Evolutionary conservation across 257 asterid genomes (phyloP), one percentile per base, ranked within the genome.

Genomic region (Plantago major): DNA sequence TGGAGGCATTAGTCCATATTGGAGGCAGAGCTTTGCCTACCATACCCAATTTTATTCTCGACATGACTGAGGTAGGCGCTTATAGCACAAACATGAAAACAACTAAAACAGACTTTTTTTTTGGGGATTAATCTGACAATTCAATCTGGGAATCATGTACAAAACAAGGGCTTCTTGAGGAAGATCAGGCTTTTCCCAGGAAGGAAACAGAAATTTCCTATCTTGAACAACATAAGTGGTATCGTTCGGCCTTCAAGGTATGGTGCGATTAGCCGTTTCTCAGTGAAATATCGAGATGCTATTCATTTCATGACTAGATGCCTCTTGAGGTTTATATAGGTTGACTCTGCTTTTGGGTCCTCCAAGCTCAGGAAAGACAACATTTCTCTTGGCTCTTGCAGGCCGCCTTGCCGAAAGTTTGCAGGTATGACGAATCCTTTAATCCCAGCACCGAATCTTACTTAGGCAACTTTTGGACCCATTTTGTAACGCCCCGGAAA

Each of bases 341-440:
- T 60, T 84, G 77, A 87, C 95, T 54, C 80, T 87, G 64, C 93
- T 87, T 80, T 67, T 87, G 62, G 95, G 95, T 10, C 95, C 95
- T 66, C 93, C 95, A 6, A 82, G 88, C 74, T 87, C 95, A 15
- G 95, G 95, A 63, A 87, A 87, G 83, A 84, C 93, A n/a, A 87
- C 95, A 15, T 77, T 87, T 81, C 89, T 84, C 69, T 71, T 87
- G 79, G 95, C 95, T 55, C 89, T 87, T 50, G 93, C 95, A 22
- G 89, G 89, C 16, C 83, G 93, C 3, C 90, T 84, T 45, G 81
- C 81, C 59, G 69, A 75, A 48, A 78, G 62, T 71, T 72, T 84
- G 75, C 72, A 79, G 95, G 95, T 86, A 78, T 38, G 16, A 64
- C 53, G 11, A n/a, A 12, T 26, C 40, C 8, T 33, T 33, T 33